Evolutionary conservation across 106 monocot genomes (phyloP), one percentile per base, ranked within the genome.

Genomic region (Allium sativum): DNA sequence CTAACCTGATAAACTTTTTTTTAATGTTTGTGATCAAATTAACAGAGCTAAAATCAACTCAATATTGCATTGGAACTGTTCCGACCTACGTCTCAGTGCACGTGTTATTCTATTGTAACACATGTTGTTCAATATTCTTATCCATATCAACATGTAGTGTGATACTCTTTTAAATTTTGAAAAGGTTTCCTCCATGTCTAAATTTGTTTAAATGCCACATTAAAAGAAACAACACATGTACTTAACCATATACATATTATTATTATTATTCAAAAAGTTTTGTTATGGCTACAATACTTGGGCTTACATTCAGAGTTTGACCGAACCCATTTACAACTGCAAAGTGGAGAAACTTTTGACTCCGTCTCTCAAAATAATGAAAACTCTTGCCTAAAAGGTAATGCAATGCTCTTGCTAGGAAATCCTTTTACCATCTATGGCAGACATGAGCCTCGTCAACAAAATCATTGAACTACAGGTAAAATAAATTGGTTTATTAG

Each of bases 31-130:
- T 59, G 98, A 98, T 76, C 57, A 82, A 45, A 72, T 59, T 21
- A 75, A 0, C 18, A 82, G 82, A 75, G 98, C 91, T 44, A 88
- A 81, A 98, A 74, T 85, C 47, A 78, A 98, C 45, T 82, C 98
- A 8, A 65, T 98, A 50, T 77, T 98, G 78, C 91, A 98, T 74
- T 98, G 98, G 98, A 91, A 98, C 78, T 91, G 92, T 74, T 74
- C 80, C 13, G 92, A 92, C 70, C 66, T 98, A 46, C 87, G 98
- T 43, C 76, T 45, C 53, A 88, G 84, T 68, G 21, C 80, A 87
- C 70, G 98, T 98, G 48, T 14, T 73, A 31, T 31, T 31, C 31
- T 31, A 31, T 5, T 31, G 1, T 31, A 31, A 31, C 31, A 31
- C 31, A 1, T 31, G 31, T 31, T 31, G 5, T 31, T 31, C 31